These are phyloP conservation scores for Globisporangium megalacanthum DNA, from an alignment of 352 stramenopile species.

Conservation along the genomic window DNA sequence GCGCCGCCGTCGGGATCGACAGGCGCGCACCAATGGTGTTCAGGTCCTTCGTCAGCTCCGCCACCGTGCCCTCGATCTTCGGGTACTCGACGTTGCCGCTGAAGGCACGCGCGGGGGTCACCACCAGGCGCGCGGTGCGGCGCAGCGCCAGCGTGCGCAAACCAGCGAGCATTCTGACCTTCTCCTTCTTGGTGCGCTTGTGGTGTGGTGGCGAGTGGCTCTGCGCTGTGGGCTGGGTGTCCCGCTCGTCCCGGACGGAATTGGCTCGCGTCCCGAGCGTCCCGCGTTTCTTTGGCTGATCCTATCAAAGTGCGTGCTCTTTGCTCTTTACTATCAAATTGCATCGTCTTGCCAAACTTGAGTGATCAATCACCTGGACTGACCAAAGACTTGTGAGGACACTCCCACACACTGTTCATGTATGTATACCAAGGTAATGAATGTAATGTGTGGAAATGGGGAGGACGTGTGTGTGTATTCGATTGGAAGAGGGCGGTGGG, in stretches of 20 bases:
- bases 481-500: background rate
- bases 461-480: slow-evolving; percentile 9
- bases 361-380: too few species aligned
- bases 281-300: background rate
- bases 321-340: too few species aligned
- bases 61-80: slow-evolving; percentile 66
- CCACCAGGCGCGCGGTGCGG: slow-evolving; percentile 5
- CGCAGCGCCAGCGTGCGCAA: slow-evolving; percentile 14
- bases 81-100: slow-evolving; percentile 82
- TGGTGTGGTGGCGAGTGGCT: background rate
- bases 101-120: slow-evolving; percentile 36
- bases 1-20: slow-evolving; percentile 69
- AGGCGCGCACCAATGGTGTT: slow-evolving; percentile 66
- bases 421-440: background rate
- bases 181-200: background rate
- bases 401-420: too few species aligned
- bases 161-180: slow-evolving; percentile 9
- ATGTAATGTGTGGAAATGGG: background rate
- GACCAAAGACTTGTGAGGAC: too few species aligned
- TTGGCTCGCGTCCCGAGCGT: background rate
- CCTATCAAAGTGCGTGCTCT: background rate
- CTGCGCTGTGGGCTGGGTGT: background rate
- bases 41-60: slow-evolving; percentile 63
- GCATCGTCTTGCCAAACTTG: too few species aligned
- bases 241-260: background rate